Conservation (phyloP, 345 rosid species). For the Eucalyptus regnans region DNA sequence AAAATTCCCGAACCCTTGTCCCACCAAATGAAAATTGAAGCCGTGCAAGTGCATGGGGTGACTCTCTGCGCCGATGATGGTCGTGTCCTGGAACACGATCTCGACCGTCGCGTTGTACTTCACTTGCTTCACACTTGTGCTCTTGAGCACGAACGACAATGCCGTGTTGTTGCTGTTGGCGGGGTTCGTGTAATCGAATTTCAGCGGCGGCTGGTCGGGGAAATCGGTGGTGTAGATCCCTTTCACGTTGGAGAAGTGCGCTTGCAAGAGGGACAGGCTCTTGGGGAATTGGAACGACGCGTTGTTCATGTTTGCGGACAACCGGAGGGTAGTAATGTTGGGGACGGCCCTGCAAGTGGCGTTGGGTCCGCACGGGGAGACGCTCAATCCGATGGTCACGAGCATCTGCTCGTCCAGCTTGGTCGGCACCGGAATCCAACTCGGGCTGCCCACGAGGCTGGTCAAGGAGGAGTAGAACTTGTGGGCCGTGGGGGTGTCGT, state of each 20-base stretch:
- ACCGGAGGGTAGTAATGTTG: not conserved
- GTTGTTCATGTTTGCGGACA: constrained; percentile 79
- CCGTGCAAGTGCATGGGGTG: constrained; percentile 95
- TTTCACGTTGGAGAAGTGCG: constrained; percentile 26
- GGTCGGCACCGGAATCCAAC: constrained; percentile 55
- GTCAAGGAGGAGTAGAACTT: constrained; percentile 49
- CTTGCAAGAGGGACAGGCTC: constrained; percentile 47
- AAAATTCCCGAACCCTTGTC: constrained; percentile 88
- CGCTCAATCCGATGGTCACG: constrained; percentile 43
- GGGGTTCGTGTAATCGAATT: constrained; percentile 54
- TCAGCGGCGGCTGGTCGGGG: constrained; percentile 44
- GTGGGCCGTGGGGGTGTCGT: constrained; percentile 63
- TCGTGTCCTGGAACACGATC: constrained; percentile 68
- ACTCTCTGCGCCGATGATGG: constrained; percentile 41
- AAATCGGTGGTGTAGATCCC: constrained; percentile 65
- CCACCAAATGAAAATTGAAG: constrained; percentile 64
- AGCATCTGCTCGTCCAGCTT: constrained; percentile 62
- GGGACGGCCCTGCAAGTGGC: constrained; percentile 24
- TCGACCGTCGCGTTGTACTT: constrained; percentile 72
- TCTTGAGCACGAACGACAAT: constrained; percentile 32
- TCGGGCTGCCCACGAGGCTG: constrained; percentile 24
- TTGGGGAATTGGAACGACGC: constrained; percentile 44
- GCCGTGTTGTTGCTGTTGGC: constrained; percentile 1
- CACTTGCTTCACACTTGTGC: constrained; percentile 45
- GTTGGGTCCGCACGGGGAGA: constrained; percentile 33